Evolutionary conservation across 345 rosid genomes (phyloP).

Genomic region (Populus pruinosa): DNA sequence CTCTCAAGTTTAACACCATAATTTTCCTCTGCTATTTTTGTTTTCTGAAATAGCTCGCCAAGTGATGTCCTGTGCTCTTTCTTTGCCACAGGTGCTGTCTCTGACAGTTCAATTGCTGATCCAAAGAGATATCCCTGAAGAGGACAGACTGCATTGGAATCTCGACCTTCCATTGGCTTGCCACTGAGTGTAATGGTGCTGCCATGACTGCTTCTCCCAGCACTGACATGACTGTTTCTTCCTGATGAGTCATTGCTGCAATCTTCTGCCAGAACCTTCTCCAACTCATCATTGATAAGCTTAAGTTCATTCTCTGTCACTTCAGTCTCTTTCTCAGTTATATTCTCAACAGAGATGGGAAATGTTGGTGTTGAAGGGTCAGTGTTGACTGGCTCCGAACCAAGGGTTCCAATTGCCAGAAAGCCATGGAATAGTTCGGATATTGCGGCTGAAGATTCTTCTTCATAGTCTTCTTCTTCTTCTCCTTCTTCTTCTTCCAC

Average conservation of each 20-base stretch:
- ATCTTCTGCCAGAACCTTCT: slow-evolving; percentile 66
- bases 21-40: slow-evolving; percentile 49
- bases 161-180: slow-evolving; percentile 55
- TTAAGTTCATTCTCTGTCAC: slow-evolving; percentile 66
- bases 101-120: slow-evolving; percentile 61
- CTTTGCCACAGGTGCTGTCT: slow-evolving; percentile 52
- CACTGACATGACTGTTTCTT: slow-evolving; percentile 65
- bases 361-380: slow-evolving; percentile 71
- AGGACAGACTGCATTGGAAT: slow-evolving; percentile 52
- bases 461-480: slow-evolving; percentile 36
- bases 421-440: slow-evolving; percentile 75
- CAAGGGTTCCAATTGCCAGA: slow-evolving; percentile 76
- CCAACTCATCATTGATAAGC: slow-evolving; percentile 68
- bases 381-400: slow-evolving; percentile 43
- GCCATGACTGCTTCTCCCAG: slow-evolving; percentile 72
- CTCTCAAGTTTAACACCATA: slow-evolving; percentile 39
- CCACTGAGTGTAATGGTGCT: slow-evolving; percentile 71
- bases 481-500: slow-evolving; percentile 40
- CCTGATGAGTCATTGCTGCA: slow-evolving; percentile 55
- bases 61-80: slow-evolving; percentile 71
- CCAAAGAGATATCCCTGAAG: slow-evolving; percentile 76
- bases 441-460: slow-evolving; percentile 42
- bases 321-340: slow-evolving; percentile 62
- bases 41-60: slow-evolving; percentile 74
- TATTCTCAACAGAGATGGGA: slow-evolving; percentile 53